A percentile compares a stretch with the other conserved stretches of the same genome.
Evolutionary conservation across 2,329 filamentous ascomycete species (phyloP).

Genomic region (Fusarium solani-melongenae): DNA sequence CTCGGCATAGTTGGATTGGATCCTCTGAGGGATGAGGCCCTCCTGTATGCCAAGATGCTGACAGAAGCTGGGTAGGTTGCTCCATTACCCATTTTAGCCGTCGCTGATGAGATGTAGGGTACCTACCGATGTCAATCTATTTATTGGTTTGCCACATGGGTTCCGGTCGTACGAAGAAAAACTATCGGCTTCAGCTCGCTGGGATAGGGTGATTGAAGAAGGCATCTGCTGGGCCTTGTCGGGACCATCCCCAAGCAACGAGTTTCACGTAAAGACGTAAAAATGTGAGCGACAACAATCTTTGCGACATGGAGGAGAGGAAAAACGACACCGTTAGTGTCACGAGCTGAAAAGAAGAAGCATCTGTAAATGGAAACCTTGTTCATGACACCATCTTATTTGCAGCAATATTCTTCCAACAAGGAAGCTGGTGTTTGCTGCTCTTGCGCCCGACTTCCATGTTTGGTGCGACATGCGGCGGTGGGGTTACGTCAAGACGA

Average conservation of each 20-base stretch:
- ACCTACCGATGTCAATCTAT: conserved; percentile 59
- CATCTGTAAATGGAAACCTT: background rate
- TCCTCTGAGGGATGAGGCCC: conserved; percentile 60
- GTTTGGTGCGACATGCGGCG: background rate
- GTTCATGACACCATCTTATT: background rate
- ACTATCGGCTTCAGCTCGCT: conserved; percentile 51
- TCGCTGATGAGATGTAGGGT: conserved; percentile 48
- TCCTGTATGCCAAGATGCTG: conserved; percentile 58
- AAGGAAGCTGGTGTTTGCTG: background rate
- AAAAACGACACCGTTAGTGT: background rate
- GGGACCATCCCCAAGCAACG: background rate
- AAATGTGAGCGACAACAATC: background rate
- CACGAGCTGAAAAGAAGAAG: background rate
- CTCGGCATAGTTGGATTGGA: conserved; percentile 60
- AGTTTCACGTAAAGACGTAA: conserved; percentile 16
- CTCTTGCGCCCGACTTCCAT: background rate
- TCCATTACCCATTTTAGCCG: background rate
- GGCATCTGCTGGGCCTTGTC: conserved; percentile 54
- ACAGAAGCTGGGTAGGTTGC: conserved; percentile 55
- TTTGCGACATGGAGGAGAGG: background rate
- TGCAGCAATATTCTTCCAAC: background rate
- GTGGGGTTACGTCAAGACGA: background rate
- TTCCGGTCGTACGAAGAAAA: conserved; percentile 55
- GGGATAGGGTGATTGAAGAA: conserved; percentile 56
- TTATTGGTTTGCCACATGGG: conserved; percentile 64